phyloP scores from a whole-genome alignment of 129 eudicot genomes.

The Deinandra increscens region DNA sequence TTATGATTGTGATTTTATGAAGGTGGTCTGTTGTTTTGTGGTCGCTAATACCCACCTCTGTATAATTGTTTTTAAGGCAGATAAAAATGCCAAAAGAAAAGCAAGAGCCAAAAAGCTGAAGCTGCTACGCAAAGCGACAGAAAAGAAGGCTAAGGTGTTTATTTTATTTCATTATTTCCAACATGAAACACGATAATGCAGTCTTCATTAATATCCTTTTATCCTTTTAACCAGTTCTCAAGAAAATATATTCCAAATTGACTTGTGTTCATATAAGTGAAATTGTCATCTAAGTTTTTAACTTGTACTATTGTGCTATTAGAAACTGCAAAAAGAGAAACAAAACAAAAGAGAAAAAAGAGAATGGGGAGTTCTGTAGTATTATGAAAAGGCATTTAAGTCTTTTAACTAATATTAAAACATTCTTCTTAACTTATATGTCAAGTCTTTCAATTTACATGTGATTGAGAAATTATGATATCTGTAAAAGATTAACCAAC shows the following conservation, averaged over 20 bases:
- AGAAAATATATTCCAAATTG: background rate
- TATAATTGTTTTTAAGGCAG: conserved; percentile 47
- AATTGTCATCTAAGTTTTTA: background rate
- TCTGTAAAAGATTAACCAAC: background rate
- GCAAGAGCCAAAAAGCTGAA: conserved; percentile 77
- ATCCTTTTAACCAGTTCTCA: background rate
- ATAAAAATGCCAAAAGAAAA: conserved; percentile 82
- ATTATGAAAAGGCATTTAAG: background rate
- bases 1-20: background rate
- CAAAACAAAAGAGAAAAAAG: too few relatives aligned
- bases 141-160: conserved; percentile 72
- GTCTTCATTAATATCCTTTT: background rate
- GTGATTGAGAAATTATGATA: background rate
- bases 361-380: background rate
- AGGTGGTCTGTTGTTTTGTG: background rate
- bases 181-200: background rate
- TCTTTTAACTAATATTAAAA: background rate
- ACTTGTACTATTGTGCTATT: background rate
- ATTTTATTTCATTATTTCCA: conserved; percentile 8
- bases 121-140: conserved; percentile 62
- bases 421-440: background rate
- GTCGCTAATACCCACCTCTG: conserved; percentile 3
- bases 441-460: conserved; percentile 6
- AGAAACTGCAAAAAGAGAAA: background rate
- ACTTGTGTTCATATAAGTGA: background rate